A percentile compares a stretch with the other conserved stretches of the same genome.
phyloP scores from a whole-genome alignment of 2,329 filamentous ascomycete species.

The Diaporthe ampelina region DNA sequence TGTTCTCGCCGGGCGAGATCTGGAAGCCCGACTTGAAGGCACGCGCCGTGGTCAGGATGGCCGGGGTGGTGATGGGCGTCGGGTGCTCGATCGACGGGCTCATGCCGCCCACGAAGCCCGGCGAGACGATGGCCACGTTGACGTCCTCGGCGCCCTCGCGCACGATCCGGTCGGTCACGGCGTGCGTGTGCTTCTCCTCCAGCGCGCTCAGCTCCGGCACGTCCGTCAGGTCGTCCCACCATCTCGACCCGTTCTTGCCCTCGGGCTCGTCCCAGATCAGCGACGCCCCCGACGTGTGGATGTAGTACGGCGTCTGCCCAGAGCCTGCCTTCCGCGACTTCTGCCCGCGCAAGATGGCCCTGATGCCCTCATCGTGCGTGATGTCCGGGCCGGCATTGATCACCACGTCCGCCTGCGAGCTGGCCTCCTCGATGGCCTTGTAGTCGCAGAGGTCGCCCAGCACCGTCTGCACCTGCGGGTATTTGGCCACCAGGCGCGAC shows the following conservation, averaged over 20 bases:
- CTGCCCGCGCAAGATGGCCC: slow-evolving; percentile 37
- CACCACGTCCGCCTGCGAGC: slow-evolving; percentile 42
- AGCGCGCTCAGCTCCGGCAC: slow-evolving; percentile 37
- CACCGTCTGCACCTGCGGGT: slow-evolving; percentile 38
- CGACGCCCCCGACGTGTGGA: slow-evolving; percentile 44
- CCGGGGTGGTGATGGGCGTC: slow-evolving; percentile 37
- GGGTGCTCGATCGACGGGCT: slow-evolving; percentile 40
- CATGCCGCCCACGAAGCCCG: slow-evolving; percentile 35
- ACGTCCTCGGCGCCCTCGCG: slow-evolving; percentile 36
- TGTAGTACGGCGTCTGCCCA: slow-evolving; percentile 37
- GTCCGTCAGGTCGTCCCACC: slow-evolving; percentile 44
- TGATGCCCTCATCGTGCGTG: slow-evolving; percentile 40
- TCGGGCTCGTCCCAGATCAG: slow-evolving; percentile 43
- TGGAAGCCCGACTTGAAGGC: slow-evolving; percentile 42
- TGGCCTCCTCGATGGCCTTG: slow-evolving; percentile 34
- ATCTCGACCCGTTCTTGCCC: slow-evolving; percentile 33
- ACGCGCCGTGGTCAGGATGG: slow-evolving; percentile 40
- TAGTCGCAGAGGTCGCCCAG: slow-evolving; percentile 37
- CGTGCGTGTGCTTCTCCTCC: slow-evolving; percentile 42
- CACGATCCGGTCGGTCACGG: slow-evolving; percentile 43
- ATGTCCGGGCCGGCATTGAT: slow-evolving; percentile 43
- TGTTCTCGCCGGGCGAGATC: slow-evolving; percentile 43
- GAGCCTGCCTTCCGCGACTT: slow-evolving; percentile 12
- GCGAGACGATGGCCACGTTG: slow-evolving; percentile 44
- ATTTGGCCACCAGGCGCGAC: slow-evolving; percentile 37